phyloP scores from a whole-genome alignment of 306 rosid species.

The Cucurbita ficifolia region DNA sequence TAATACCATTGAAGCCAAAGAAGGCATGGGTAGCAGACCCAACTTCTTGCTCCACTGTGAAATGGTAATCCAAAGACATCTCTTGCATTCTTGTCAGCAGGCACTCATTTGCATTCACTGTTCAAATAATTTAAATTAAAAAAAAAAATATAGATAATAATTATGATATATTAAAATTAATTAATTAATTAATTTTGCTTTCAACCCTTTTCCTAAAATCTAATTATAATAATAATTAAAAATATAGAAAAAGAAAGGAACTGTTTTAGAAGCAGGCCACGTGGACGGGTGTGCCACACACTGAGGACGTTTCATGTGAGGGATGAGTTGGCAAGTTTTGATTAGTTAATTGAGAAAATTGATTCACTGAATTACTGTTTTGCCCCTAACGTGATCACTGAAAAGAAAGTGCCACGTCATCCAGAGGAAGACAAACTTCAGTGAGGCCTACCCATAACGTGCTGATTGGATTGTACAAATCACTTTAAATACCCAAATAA shows the following conservation, averaged over 20 bases:
- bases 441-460: slow-evolving; percentile 11
- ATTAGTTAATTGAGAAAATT: slow-evolving; percentile 8
- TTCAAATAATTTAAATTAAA: background rate
- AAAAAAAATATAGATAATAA: too few species aligned
- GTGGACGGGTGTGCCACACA: slow-evolving; percentile 12
- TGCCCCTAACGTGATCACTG: slow-evolving; percentile 22
- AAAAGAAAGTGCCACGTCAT: slow-evolving; percentile 22
- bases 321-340: slow-evolving; percentile 15
- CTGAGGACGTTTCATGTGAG: slow-evolving; percentile 10
- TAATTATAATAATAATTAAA: background rate
- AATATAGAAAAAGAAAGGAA: background rate
- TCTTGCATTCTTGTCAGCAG: slow-evolving; percentile 96
- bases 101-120: slow-evolving; percentile 88
- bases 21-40: slow-evolving; percentile 97
- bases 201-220: background rate
- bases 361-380: background rate
- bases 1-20: slow-evolving; percentile 89
- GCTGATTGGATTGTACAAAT: background rate
- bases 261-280: background rate
- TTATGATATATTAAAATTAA: too few species aligned
- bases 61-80: slow-evolving; percentile 97
- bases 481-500: background rate
- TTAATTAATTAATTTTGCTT: too few species aligned
- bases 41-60: slow-evolving; percentile 98
- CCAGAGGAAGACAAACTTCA: slow-evolving; percentile 19